These are phyloP conservation scores for Leishmania braziliensis DNA, from an alignment of 208 protist genomes.

Conservation along the genomic window DNA sequence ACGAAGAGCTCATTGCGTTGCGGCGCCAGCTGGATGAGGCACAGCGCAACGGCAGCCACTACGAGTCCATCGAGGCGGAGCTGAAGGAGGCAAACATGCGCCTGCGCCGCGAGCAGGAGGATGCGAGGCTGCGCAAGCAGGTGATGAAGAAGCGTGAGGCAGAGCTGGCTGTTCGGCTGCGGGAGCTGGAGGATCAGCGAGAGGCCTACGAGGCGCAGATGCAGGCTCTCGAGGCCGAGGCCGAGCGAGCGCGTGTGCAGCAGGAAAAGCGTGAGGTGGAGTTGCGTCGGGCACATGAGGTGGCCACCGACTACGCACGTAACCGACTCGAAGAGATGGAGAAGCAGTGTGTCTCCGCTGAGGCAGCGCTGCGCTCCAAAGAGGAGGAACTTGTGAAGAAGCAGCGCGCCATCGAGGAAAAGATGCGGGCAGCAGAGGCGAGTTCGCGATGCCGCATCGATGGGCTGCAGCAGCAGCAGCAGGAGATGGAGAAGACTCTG, in stretches of 20 bases:
- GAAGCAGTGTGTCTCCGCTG: constrained; percentile 42
- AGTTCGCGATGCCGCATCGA: constrained; percentile 49
- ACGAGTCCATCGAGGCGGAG: constrained; percentile 51
- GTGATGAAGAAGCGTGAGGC: constrained; percentile 64
- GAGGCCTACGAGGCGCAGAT: constrained; percentile 66
- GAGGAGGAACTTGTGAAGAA: constrained; percentile 43
- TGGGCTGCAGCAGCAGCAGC: constrained; percentile 55
- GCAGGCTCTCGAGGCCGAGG: constrained; percentile 62
- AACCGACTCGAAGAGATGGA: constrained; percentile 56
- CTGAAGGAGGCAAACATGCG: constrained; percentile 48
- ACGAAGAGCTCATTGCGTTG: constrained; percentile 63
- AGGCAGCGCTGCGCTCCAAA: constrained; percentile 50
- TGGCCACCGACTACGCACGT: constrained; percentile 37
- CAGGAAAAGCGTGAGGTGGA: constrained; percentile 55
- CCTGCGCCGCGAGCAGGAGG: constrained; percentile 56
- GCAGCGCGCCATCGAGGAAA: constrained; percentile 57
- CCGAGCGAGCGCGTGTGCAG: constrained; percentile 44
- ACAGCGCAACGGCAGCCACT: constrained; percentile 36
- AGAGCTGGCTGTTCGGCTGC: constrained; percentile 48
- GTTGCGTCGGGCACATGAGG: constrained; percentile 38
- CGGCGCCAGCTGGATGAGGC: constrained; percentile 58
- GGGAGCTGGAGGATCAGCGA: constrained; percentile 64
- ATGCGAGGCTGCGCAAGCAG: constrained; percentile 40
- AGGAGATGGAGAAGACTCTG: constrained; percentile 51
- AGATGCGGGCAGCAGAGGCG: constrained; percentile 46